Conservation (phyloP, 2,329 filamentous ascomycete genomes). For the Lachnellula arida region DNA sequence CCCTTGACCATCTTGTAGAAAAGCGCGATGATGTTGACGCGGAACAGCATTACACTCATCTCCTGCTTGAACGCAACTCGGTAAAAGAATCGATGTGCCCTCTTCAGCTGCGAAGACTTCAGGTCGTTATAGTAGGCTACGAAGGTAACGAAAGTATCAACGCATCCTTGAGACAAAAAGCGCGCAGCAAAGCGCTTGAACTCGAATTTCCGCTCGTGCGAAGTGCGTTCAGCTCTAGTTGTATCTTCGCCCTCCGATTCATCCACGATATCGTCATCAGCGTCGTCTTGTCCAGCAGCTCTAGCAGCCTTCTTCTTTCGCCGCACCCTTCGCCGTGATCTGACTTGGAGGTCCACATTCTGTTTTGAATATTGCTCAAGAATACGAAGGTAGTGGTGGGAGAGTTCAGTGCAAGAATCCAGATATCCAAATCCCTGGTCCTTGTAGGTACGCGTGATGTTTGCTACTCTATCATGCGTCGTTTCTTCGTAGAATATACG, state of each 20-base stretch:
- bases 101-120: constrained; percentile 74
- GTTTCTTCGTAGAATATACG: constrained; percentile 98
- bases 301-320: constrained; percentile 66
- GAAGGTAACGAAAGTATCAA: constrained; percentile 84
- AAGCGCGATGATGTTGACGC: constrained; percentile 83
- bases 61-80: constrained; percentile 93
- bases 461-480: constrained; percentile 81
- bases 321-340: constrained; percentile 69
- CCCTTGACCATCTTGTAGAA: constrained; percentile 92
- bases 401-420: constrained; percentile 84
- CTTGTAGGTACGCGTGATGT: constrained; percentile 80
- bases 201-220: constrained; percentile 87
- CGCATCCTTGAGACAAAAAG: constrained; percentile 77
- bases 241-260: constrained; percentile 74
- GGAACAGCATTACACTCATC: constrained; percentile 80
- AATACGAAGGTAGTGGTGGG: constrained; percentile 87
- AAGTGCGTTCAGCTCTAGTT: constrained; percentile 62
- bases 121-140: constrained; percentile 78
- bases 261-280: constrained; percentile 50
- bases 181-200: constrained; percentile 77
- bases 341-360: constrained; percentile 88
- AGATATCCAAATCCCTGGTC: constrained; percentile 92
- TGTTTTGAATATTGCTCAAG: constrained; percentile 92
- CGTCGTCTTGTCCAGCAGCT: constrained; percentile 37
- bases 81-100: constrained; percentile 90